phyloP scores from a whole-genome alignment of 139 green algal species.

The Prasinococcaceae sp. region DNA sequence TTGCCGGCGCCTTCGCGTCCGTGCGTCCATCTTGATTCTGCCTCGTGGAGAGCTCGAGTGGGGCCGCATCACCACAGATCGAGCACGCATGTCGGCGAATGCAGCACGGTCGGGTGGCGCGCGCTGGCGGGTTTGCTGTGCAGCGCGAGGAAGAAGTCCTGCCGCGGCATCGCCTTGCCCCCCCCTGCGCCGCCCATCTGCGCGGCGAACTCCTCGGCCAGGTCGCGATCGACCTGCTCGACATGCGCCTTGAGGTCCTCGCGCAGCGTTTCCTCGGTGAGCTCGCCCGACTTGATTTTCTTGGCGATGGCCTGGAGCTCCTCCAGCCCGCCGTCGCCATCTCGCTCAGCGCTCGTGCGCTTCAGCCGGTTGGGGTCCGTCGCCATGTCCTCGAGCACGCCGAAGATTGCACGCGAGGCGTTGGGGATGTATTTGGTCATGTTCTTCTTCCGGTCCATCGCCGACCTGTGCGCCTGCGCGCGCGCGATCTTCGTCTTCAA shows the following conservation, averaged over 20 bases:
- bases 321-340: background rate
- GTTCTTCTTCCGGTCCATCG: slow-evolving; percentile 71
- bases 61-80: too few relatives aligned
- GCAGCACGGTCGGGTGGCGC: too few relatives aligned
- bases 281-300: slow-evolving; percentile 29
- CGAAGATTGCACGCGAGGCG: slow-evolving; percentile 39
- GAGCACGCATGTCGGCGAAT: too few relatives aligned
- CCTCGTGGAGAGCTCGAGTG: too few relatives aligned
- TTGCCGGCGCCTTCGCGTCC: too few relatives aligned
- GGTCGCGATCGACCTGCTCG: slow-evolving; percentile 67
- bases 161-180: slow-evolving; percentile 28
- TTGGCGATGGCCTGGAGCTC: slow-evolving; percentile 23
- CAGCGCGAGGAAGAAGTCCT: too few relatives aligned
- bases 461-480: slow-evolving; percentile 54
- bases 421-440: slow-evolving; percentile 87
- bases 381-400: slow-evolving; percentile 36
- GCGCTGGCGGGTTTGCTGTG: too few relatives aligned
- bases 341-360: slow-evolving; percentile 5
- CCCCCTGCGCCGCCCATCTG: slow-evolving; percentile 52
- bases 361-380: slow-evolving; percentile 35
- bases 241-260: slow-evolving; percentile 65
- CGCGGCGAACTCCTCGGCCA: slow-evolving; percentile 78
- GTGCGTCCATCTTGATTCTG: too few relatives aligned
- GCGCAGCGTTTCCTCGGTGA: slow-evolving; percentile 40
- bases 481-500: slow-evolving; percentile 67